These are phyloP conservation scores for Phialocephala sp. DNA, from an alignment of 2,329 filamentous ascomycete species.

Conservation along the genomic window DNA sequence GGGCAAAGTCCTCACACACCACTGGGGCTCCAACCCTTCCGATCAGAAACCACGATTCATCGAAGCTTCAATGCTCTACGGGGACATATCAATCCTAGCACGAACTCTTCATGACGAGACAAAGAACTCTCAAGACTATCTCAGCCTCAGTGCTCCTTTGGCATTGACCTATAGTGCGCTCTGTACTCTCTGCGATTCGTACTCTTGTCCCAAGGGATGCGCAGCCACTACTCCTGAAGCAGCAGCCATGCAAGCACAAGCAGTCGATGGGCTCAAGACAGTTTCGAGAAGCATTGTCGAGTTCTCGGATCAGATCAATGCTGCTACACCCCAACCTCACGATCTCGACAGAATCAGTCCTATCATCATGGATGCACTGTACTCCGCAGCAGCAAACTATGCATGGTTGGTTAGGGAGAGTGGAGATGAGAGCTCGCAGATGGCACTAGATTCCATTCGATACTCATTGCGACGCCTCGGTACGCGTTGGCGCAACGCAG, in stretches of 20 bases:
- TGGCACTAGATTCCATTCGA: constrained; percentile 42
- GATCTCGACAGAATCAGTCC: constrained; percentile 44
- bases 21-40: constrained; percentile 26
- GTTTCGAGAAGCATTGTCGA: constrained; percentile 40
- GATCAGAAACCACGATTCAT: constrained; percentile 33
- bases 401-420: constrained; percentile 48
- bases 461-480: constrained; percentile 41
- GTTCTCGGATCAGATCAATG: constrained; percentile 40
- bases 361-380: constrained; percentile 47
- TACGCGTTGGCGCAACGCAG: constrained; percentile 46
- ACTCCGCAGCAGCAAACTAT: constrained; percentile 45
- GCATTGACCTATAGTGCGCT: constrained; percentile 40
- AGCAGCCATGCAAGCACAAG: constrained; percentile 43
- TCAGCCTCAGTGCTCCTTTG: constrained; percentile 36
- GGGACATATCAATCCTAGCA: constrained; percentile 35
- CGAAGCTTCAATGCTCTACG: constrained; percentile 37
- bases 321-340: constrained; percentile 30
- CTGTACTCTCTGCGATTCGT: constrained; percentile 47
- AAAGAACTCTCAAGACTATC: constrained; percentile 32
- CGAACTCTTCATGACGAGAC: constrained; percentile 39
- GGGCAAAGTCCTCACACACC: constrained; percentile 44
- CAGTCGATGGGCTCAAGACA: constrained; percentile 44
- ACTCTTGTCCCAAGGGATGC: constrained; percentile 42
- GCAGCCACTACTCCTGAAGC: constrained; percentile 31
- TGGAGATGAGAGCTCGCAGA: constrained; percentile 42